Base-by-base conservation (phyloP, 345 rosid species). In the Orychophragmus violaceus region DNA sequence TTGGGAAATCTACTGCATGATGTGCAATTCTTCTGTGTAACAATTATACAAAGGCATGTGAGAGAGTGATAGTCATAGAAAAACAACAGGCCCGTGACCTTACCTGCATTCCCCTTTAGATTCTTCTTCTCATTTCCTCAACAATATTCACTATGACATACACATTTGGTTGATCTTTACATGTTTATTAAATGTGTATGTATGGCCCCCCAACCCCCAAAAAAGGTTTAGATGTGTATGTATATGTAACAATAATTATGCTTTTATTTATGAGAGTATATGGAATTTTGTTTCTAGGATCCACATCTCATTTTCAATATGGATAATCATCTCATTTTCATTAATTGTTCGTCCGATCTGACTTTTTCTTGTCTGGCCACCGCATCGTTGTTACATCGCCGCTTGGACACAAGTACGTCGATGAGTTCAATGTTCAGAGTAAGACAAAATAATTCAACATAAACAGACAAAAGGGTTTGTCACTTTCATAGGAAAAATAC, bases 371-470 rank as follows among this genome's bases (percentile, higher is more conserved):
- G 59, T 53, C 59, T 53, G n/a, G 7, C 4, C 13, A 53, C 21
- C 7, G 28, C 37, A 52, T 36, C 25, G 6, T 37, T 37, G 36
- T 51, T 24, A 24, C 18, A 50, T 36, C 42, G 1, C 42, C 12
- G 11, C 11, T 0, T 27, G 50, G 16, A 19, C 21, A 53, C 53
- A 19, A 53, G 37, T 29, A 9, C 37, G 10, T 62, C 56, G 71
- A 55, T 66, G 33, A 54, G 71, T 41, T 66, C 63, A 29, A 42
- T 44, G 71, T n/a, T n/a, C n/a, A n/a, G n/a, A n/a, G n/a, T 67
- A 21, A 55, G 33, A 2, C 19, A 45, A 44, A 27, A 39, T 27
- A 8, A 21, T 39, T n/a, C 12, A 55, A 19, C 33, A 22, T 33
- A 29, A 28, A 30, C 56, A 19, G 22, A 30, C 23, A 29, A 33